Percentiles rank a stretch among this genome's conserved stretches.
These are phyloP conservation scores for Exophiala dermatitidis DNA, from an alignment of 2,329 filamentous ascomycete genomes.

Conservation along the genomic window DNA sequence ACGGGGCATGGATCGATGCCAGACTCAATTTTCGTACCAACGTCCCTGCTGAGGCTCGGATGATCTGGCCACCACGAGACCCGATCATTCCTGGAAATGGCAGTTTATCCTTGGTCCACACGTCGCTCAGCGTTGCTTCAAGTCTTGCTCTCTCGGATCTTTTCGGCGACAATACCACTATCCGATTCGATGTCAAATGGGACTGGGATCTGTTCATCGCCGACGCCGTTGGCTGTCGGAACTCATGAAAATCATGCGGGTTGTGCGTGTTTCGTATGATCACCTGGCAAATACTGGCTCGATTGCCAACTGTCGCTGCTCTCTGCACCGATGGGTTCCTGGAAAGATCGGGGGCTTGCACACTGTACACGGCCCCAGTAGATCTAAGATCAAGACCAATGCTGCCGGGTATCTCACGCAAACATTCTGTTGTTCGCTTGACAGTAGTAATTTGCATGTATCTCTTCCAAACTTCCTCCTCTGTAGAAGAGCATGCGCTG, in stretches of 20 bases:
- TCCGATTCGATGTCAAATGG: constrained; percentile 59
- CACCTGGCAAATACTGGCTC: constrained; percentile 63
- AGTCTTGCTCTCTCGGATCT: constrained; percentile 69
- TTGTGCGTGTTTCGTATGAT: constrained; percentile 80
- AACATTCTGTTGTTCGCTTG: constrained; percentile 5
- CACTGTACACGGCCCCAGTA: constrained; percentile 67
- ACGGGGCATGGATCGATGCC: constrained; percentile 68
- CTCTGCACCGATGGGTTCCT: constrained; percentile 65
- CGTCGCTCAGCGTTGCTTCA: constrained; percentile 64
- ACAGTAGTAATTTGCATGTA: constrained; percentile 47
- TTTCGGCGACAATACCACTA: constrained; percentile 65
- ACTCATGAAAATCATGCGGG: constrained; percentile 49
- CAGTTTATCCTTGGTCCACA: constrained; percentile 75
- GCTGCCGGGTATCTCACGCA: constrained; percentile 50
- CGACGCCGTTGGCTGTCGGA: constrained; percentile 29
- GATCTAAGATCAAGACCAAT: constrained; percentile 64
- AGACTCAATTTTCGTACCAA: constrained; percentile 85
- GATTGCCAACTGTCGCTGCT: constrained; percentile 64
- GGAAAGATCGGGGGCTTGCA: constrained; percentile 47
- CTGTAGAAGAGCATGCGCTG: constrained; percentile 73
- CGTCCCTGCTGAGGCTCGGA: constrained; percentile 71
- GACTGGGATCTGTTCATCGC: constrained; percentile 72
- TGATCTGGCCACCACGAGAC: constrained; percentile 61
- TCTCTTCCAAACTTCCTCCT: constrained; percentile 72
- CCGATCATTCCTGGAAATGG: constrained; percentile 75